These are phyloP conservation scores for Eremothecium gossypii DNA, from an alignment of 1,139 yeast genomes.

Conservation along the genomic window DNA sequence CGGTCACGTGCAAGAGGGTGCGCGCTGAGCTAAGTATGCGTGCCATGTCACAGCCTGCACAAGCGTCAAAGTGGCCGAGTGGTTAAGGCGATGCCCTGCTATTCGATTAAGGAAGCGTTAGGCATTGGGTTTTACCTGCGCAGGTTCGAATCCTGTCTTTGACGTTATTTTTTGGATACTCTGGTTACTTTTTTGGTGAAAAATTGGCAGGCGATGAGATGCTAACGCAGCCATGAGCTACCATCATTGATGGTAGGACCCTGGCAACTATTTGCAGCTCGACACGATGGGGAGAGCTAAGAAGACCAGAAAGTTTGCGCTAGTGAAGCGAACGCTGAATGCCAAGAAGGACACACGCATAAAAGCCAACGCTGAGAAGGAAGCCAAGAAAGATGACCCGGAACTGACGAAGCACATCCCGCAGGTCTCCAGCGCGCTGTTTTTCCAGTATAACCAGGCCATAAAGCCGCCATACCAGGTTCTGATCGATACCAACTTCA, in stretches of 20 bases:
- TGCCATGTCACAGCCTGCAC: too few relatives aligned
- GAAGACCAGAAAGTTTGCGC: slow-evolving; percentile 94
- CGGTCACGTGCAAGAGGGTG: too few relatives aligned
- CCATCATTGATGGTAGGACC: background rate
- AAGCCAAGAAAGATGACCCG: slow-evolving; percentile 46
- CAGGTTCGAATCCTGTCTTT: slow-evolving; percentile 62
- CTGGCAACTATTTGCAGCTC: background rate
- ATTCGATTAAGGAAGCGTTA: slow-evolving; percentile 30
- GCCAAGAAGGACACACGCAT: slow-evolving; percentile 59
- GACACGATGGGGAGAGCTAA: slow-evolving; percentile 82
- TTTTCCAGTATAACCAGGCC: slow-evolving; percentile 89
- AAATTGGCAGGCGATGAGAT: slow-evolving; percentile 3
- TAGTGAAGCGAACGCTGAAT: slow-evolving; percentile 70
- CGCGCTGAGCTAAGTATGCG: too few relatives aligned
- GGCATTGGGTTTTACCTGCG: slow-evolving; percentile 53
- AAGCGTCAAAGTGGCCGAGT: slow-evolving; percentile 55
- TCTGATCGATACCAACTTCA: slow-evolving; percentile 89
- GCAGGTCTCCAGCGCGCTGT: slow-evolving; percentile 90
- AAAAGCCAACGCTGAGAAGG: slow-evolving; percentile 30
- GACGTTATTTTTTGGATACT: slow-evolving; percentile 31
- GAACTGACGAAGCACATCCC: slow-evolving; percentile 85
- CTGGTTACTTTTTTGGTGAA: background rate
- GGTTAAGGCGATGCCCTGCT: slow-evolving; percentile 88
- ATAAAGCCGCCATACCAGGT: slow-evolving; percentile 96
- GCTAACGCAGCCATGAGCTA: background rate